A percentile compares a stretch with the other conserved stretches of the same genome.
These are phyloP conservation scores for Lodderomyces jiufengensis DNA, from an alignment of 1,139 yeast species.

Conservation along the genomic window DNA sequence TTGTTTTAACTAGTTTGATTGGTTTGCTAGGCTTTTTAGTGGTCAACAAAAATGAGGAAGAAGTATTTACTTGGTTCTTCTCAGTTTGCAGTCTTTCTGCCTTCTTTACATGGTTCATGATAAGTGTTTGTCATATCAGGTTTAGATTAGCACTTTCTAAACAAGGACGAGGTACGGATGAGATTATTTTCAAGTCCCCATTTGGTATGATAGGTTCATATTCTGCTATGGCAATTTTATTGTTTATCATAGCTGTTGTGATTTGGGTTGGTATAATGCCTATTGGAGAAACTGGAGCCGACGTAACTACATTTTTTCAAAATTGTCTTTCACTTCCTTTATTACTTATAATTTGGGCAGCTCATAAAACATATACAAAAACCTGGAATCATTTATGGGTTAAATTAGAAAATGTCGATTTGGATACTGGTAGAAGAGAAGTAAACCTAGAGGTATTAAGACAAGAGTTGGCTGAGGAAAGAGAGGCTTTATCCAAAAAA, in stretches of 20 bases:
- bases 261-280: slow-evolving; percentile 48
- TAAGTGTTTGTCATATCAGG: slow-evolving; percentile 37
- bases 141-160: slow-evolving; percentile 36
- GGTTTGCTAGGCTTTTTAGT: slow-evolving; percentile 66
- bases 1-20: slow-evolving; percentile 45
- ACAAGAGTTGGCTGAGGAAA: slow-evolving; percentile 45
- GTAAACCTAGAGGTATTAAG: slow-evolving; percentile 42
- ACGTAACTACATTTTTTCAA: slow-evolving; percentile 37
- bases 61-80: slow-evolving; percentile 62
- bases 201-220: slow-evolving; percentile 48
- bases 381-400: slow-evolving; percentile 29
- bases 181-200: slow-evolving; percentile 46
- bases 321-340: slow-evolving; percentile 49
- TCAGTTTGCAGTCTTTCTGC: slow-evolving; percentile 62
- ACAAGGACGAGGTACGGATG: slow-evolving; percentile 39
- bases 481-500: slow-evolving; percentile 20
- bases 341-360: slow-evolving; percentile 33
- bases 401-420: slow-evolving; percentile 40
- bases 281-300: slow-evolving; percentile 33
- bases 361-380: slow-evolving; percentile 24
- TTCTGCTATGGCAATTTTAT: slow-evolving; percentile 37
- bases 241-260: slow-evolving; percentile 44
- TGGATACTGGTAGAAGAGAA: slow-evolving; percentile 51
- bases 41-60: slow-evolving; percentile 41
- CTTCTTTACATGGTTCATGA: slow-evolving; percentile 50